Base-by-base conservation (phyloP, 2,329 filamentous ascomycete genomes). In the Colletotrichum tanaceti region DNA sequence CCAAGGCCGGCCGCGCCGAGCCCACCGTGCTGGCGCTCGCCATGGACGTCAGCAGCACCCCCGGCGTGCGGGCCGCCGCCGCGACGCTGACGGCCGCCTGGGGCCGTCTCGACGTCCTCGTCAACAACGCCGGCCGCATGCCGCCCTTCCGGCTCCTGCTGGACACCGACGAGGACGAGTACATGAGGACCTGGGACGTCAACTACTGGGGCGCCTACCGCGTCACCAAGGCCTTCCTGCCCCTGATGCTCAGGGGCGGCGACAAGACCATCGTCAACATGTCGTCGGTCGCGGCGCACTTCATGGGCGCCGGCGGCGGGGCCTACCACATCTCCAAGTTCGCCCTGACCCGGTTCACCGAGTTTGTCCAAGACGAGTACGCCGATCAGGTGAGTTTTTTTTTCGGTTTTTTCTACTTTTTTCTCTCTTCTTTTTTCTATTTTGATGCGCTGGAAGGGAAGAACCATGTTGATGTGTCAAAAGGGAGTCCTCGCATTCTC, bases 121-220 rank as follows among this genome's bases (percentile, higher is more conserved):
- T 84, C 58, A 81, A 79, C 67, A 85, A 83, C 71, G 81, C 82
- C 0, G 83, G 80, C 4, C 80, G 80, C 64, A 73, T 85, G 18
- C 79, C 81, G 60, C 72, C 72, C 18, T 78, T 71, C 52, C 63
- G 53, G 6, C 14, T 53, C n/a, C 32, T 71, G 14, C 35, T 73
- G 20, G 80, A 83, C n/a, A 73, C 77, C 3, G 75, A 81, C 28
- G 75, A 79, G 5, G 74, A 76, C 1, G 80, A 81, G n/a, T 87
- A 83, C 78, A 84, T 81, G 80, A 73, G 72, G 24, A 79, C 80
- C 38, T 84, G 80, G 74, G 82, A 85, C 44, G 81, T 86, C 62
- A 88, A 88, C 66, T 73, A 87, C 35, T 83, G 81, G 55, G 85
- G 86, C 0, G 75, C 79, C 0, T 84, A 85, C 50, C 77, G 85